Evolutionary conservation across 2,329 filamentous ascomycete genomes (phyloP), one percentile per base, ranked within the genome.

Genomic region (Alternaria solani): DNA sequence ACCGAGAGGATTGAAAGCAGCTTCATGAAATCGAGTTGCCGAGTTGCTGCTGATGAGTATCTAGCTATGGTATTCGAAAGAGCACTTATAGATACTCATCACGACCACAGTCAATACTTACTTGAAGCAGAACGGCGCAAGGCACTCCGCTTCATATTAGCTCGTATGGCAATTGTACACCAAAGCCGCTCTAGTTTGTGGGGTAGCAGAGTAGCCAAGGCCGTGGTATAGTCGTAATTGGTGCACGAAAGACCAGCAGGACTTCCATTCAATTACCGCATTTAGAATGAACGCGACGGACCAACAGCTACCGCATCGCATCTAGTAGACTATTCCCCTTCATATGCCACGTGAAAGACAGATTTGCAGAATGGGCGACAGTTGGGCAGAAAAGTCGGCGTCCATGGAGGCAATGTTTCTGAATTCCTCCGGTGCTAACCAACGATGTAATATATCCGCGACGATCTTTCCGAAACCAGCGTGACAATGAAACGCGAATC

Each of bases 11-110:
- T 28, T 8, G 54, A 46, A n/a, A 63, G 49, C 26, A 66, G 26
- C 55, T 69, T 76, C 73, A 76, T 76, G 23, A 12, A 59, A 38
- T 36, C 34, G 18, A 41, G 26, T 23, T 16, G 11, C 16, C 11
- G 14, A 5, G 18, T 26, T 28, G 16, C 16, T 60, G 39, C 28
- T 12, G n/a, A 20, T 8, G 11, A n/a, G 5, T 18, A 32, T n/a
- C 8, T n/a, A 23, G 38, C 16, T 26, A 38, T 14, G 16, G 25
- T 2, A 23, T 36, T 36, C 30, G 7, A 6, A 28, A 16, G 18
- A 18, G 11, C 18, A 38, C 36, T 57, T 57, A 43, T 51, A 57
- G 18, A 11, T 23, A 14, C 4, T 28, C 18, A 34, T 43, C 7
- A 23, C 20, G 16, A 36, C 46, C 16, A 32, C 41, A 26, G 20